phyloP scores from a whole-genome alignment of 208 protist genomes.

The Leishmania amazonensis region DNA sequence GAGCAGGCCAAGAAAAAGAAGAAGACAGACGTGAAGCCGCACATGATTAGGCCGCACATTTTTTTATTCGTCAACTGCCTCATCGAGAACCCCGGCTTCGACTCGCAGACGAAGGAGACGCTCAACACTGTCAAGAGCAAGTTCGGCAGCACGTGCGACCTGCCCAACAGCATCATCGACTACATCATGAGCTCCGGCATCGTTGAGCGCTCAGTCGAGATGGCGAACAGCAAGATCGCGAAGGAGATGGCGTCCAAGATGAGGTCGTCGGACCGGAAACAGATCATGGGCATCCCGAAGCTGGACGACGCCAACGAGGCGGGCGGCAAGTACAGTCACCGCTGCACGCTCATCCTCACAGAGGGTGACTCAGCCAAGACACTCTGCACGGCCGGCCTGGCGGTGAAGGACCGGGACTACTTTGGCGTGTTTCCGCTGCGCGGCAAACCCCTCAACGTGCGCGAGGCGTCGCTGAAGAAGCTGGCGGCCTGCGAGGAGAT shows the following conservation, averaged over 20 bases:
- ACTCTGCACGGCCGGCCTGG: slow-evolving; percentile 97
- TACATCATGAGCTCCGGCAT: slow-evolving; percentile 96
- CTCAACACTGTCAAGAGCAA: slow-evolving; percentile 94
- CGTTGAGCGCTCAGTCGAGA: slow-evolving; percentile 94
- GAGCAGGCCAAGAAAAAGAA: slow-evolving; percentile 96
- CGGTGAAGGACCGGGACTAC: slow-evolving; percentile 98
- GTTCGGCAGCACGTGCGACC: slow-evolving; percentile 97
- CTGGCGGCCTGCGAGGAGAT: slow-evolving; percentile 97
- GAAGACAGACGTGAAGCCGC: slow-evolving; percentile 96
- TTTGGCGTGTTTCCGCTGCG: slow-evolving; percentile 99
- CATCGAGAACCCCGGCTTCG: slow-evolving; percentile 99
- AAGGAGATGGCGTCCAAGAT: slow-evolving; percentile 88
- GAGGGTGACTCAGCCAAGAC: slow-evolving; percentile 99
- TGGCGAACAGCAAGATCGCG: slow-evolving; percentile 96
- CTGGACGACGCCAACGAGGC: slow-evolving; percentile 99
- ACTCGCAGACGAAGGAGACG: slow-evolving; percentile 99
- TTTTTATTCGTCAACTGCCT: slow-evolving; percentile 99
- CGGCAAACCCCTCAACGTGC: slow-evolving; percentile 99
- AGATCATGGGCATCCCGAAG: slow-evolving; percentile 98
- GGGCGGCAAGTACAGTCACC: slow-evolving; percentile 91
- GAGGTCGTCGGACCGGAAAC: slow-evolving; percentile 64
- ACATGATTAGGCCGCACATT: slow-evolving; percentile 98
- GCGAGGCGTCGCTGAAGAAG: slow-evolving; percentile 95
- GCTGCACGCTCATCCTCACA: slow-evolving; percentile 99
- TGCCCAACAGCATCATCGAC: slow-evolving; percentile 96